Base-by-base conservation (phyloP, 73 alveolate genomes). In the Paramecium sexaurelia region DNA sequence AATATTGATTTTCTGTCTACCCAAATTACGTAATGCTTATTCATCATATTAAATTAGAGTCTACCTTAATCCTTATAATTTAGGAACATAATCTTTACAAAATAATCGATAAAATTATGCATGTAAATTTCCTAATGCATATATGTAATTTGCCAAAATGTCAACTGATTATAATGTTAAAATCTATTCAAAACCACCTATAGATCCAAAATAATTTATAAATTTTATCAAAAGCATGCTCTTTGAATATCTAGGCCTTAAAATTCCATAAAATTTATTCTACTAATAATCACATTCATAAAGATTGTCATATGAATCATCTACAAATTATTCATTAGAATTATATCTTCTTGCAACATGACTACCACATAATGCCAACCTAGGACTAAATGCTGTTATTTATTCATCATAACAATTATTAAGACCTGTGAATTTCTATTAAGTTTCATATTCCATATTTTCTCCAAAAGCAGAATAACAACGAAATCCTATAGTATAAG, bases 241-340 rank as follows among this genome's bases (percentile, higher is more conserved):
- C 55, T 78, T n/a, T 29, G 90, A 78, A 37, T 41, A 78, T 39
- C 55, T 78, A 37, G 90, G 90, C 41, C 90, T 78, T 26, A 78
- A 22, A 15, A 78, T 78, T 2, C 40, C 90, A 78, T 78, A 43
- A 9, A 78, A 41, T 6, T 39, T 20, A 8, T 45, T 22, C 1
- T 6, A 7, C 19, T 22, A 0, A 78, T 78, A 45, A 43, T 78
- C 90, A 5, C 11, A 19, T 24, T 41, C 32, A 45, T 78, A 78
- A 13, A 78, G 73, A 13, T 6, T 29, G 20, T 78, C 90, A 20
- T 37, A 43, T 36, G 55, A 24, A 40, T 78, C 90, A 78, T 78
- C 90, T 10, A 78, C 33, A 78, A 29, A 78, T 40, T 41, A 45
- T 29, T 39, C 40, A 20, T 41, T 61, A 7, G 75, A 10, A 40